A percentile compares a stretch with the other conserved stretches of the same genome.
Evolutionary conservation across 164 flowering plant genomes (phyloP).

Genomic region (Pachysandra terminalis): DNA sequence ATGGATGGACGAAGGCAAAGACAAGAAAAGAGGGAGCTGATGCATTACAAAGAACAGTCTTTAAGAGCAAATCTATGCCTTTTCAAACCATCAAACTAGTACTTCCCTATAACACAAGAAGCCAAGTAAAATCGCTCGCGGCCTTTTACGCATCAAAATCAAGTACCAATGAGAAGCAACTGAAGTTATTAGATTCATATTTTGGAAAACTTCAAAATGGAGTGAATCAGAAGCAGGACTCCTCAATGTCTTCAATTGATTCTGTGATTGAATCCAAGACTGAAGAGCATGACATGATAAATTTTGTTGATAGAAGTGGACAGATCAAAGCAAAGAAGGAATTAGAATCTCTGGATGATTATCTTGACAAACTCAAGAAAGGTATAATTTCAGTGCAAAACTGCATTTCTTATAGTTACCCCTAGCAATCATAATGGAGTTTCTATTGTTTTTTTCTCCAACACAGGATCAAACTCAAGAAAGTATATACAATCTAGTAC

Average conservation of each 20-base stretch:
- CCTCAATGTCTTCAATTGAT: conserved; percentile 3
- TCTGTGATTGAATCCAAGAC: neutral
- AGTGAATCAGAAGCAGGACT: conserved; percentile 6
- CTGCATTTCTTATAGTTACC: neutral
- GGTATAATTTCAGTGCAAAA: conserved; percentile 23
- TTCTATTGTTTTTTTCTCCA: neutral
- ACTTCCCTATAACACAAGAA: neutral
- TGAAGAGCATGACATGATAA: conserved; percentile 12
- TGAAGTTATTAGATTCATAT: conserved; percentile 47
- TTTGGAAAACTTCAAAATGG: conserved; percentile 39
- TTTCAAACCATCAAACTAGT: conserved; percentile 2
- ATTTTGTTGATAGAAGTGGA: conserved; percentile 6
- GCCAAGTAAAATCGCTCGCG: neutral
- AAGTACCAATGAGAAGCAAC: conserved; percentile 30
- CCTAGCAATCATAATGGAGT: neutral
- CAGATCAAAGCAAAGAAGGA: conserved; percentile 28
- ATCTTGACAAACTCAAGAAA: conserved; percentile 35
- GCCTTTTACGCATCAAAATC: conserved; percentile 21
- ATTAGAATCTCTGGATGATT: conserved; percentile 34
- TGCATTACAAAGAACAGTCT: conserved; percentile 3
- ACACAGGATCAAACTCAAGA: conserved; percentile 22
- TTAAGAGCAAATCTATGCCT: conserved; percentile 1
- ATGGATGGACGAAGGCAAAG: conserved; percentile 11
- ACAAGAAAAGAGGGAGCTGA: conserved; percentile 8
- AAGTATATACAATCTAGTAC: conserved; percentile 7